Base-by-base conservation (phyloP, 768 basidiomycete genomes). In the Tephrocybe sp. region DNA sequence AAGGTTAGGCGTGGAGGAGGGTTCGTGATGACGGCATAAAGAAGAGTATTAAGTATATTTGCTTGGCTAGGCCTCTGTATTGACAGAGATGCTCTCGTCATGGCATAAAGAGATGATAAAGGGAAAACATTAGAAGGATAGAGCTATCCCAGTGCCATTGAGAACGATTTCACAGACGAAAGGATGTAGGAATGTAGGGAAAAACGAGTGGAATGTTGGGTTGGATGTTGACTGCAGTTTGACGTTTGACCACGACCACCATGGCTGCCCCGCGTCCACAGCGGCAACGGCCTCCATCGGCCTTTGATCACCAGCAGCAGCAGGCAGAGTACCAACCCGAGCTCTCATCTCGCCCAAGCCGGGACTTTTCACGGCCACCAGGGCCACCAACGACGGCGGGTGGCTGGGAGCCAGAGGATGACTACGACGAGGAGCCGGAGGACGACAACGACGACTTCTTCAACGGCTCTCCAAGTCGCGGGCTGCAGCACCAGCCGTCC, bases 381-480 rank as follows among this genome's bases (percentile, higher is more conserved):
- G 43, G 26, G 11, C 38, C 24, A 1, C 24, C 41, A 11, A 49
- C 30, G 15, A 42, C 40, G 4, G 37, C 46, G 4, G 26, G 38
- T 13, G 43, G 36, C 6, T 59, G 56, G 54, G 58, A 53, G 9
- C 47, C 45, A 4, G 58, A 60, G 2, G 60, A 58, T 39, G 58
- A 56, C 21, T 43, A 48, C 26, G 60, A 54, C 37, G 58, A 56
- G 3, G 51, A 45, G 13, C 48, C 52, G 1, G 60, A 55, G 5
- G 56, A 60, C 52, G 58, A 61, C 47, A 32, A 57, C 42, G 60
- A 61, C 26, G 60, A 54, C 40, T 62, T 62, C 49, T 62, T 56
- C 51, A 58, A 52, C n/a, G 58, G 60, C n/a, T 49, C 52, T 1
- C 47, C 58, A 31, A 25, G 38, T 35, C 46, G 38, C 19, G 46